These are phyloP conservation scores for Penicillium nucicola DNA, from an alignment of 495 filamentous ascomycete species.

Conservation along the genomic window DNA sequence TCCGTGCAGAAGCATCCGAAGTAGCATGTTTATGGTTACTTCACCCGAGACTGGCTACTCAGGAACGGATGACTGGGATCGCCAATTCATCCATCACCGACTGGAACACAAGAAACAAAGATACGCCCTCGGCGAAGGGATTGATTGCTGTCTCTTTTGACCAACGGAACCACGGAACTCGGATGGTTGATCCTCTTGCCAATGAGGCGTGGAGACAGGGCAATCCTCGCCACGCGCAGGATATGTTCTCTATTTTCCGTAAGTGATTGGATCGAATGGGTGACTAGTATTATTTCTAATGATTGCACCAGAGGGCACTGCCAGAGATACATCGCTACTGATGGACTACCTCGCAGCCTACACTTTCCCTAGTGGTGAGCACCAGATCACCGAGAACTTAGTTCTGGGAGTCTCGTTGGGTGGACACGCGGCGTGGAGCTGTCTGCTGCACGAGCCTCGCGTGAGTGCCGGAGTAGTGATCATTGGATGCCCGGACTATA, in stretches of 20 bases:
- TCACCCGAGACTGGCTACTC: constrained; percentile 67
- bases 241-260: constrained; percentile 74
- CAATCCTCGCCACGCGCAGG: constrained; percentile 79
- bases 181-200: constrained; percentile 52
- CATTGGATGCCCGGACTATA: constrained; percentile 88
- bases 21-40: constrained; percentile 83
- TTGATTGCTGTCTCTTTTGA: constrained; percentile 83
- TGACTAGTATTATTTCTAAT: not conserved
- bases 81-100: constrained; percentile 53
- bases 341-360: constrained; percentile 76
- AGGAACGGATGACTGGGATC: constrained; percentile 65
- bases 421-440: constrained; percentile 84
- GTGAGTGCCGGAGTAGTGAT: constrained; percentile 72
- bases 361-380: constrained; percentile 55
- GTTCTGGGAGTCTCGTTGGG: constrained; percentile 82
- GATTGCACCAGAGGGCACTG: constrained; percentile 58
- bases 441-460: constrained; percentile 72
- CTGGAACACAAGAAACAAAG: constrained; percentile 49
- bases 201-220: constrained; percentile 79
- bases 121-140: constrained; percentile 33
- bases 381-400: constrained; percentile 63
- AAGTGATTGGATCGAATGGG: constrained; percentile 18
- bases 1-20: constrained; percentile 45
- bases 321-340: constrained; percentile 65
- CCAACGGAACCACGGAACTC: constrained; percentile 82